Conservation (phyloP, 78 protist species). For the Ministeria vibrans region DNA sequence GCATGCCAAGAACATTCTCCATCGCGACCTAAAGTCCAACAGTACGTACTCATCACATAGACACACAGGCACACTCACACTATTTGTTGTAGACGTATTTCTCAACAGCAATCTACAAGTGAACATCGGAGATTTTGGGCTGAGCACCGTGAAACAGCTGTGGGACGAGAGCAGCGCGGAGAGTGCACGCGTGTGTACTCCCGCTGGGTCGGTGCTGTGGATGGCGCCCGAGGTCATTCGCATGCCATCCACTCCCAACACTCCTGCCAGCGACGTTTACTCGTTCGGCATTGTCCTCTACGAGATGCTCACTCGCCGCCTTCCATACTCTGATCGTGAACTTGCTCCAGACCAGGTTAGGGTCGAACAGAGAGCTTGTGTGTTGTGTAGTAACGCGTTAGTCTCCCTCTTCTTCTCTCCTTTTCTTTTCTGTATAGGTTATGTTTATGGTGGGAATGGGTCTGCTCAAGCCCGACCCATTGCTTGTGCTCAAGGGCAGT, state of each 20-base stretch:
- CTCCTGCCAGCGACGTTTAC: constrained; percentile 19
- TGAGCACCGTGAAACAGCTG: neutral
- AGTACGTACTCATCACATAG: neutral
- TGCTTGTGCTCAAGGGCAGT: too few relatives aligned
- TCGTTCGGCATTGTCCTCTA: constrained; percentile 33
- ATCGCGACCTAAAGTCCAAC: constrained; percentile 21
- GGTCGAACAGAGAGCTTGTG: neutral
- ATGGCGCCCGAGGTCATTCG: constrained; percentile 25
- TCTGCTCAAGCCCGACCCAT: neutral
- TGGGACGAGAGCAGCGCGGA: neutral
- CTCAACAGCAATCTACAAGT: constrained; percentile 3
- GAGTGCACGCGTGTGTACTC: neutral
- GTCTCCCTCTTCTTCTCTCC: neutral
- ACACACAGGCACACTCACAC: neutral
- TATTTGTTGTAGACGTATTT: neutral
- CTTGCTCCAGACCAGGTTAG: constrained; percentile 8
- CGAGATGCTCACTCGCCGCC: constrained; percentile 16
- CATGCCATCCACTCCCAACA: neutral
- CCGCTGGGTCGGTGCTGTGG: constrained; percentile 14
- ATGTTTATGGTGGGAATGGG: constrained; percentile 11
- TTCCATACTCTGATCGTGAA: constrained; percentile 34
- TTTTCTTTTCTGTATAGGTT: neutral
- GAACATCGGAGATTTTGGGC: constrained; percentile 22
- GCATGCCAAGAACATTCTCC: constrained; percentile 17
- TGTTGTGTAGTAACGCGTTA: neutral